Evolutionary conservation across 2,329 filamentous ascomycete species (phyloP).

Genomic region (Aspergillus felis): DNA sequence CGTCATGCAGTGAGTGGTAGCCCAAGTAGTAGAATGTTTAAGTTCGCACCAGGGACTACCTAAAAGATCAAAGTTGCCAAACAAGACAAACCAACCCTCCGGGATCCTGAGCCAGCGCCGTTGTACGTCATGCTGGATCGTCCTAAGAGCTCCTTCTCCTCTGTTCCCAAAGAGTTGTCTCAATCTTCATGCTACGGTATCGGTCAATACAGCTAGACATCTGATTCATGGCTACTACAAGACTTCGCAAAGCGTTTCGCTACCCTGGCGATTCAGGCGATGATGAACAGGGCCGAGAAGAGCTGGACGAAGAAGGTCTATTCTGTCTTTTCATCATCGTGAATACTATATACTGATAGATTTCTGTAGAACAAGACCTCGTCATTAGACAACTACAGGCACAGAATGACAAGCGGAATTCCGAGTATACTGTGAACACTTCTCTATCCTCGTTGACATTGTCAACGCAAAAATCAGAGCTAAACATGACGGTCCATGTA

Average conservation of each 20-base stretch:
- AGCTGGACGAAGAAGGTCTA: conserved; percentile 72
- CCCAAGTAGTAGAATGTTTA: neutral
- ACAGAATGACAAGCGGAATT: conserved; percentile 37
- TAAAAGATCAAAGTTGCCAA: conserved; percentile 22
- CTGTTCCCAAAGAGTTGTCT: neutral
- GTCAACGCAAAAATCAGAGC: neutral
- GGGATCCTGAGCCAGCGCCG: neutral
- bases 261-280: conserved; percentile 63
- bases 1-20: neutral
- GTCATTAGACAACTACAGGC: conserved; percentile 34
- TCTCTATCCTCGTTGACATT: neutral
- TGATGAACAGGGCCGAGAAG: conserved; percentile 53
- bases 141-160: neutral
- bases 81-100: conserved; percentile 22
- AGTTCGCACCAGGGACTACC: neutral
- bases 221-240: conserved; percentile 50
- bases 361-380: conserved; percentile 37
- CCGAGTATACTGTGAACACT: conserved; percentile 36
- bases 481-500: conserved; percentile 10
- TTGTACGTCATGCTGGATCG: neutral
- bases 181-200: neutral
- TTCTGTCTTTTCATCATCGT: conserved; percentile 1
- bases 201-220: neutral
- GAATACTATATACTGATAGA: conserved; percentile 2
- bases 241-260: conserved; percentile 71